These are phyloP conservation scores for Luffa aegyptiaca DNA, from an alignment of 306 rosid genomes.

Conservation along the genomic window DNA sequence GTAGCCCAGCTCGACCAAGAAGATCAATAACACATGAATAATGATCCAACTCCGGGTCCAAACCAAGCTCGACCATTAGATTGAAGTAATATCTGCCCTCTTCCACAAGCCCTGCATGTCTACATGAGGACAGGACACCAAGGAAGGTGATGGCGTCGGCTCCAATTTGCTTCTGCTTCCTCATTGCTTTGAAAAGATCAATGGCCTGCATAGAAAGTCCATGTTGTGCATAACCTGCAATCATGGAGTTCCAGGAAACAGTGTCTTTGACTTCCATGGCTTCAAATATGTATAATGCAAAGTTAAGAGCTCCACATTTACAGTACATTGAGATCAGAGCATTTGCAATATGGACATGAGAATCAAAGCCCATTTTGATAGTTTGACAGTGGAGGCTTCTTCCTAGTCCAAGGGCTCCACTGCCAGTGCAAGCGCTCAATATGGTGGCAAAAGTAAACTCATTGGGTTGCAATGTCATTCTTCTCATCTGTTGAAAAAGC, in stretches of 20 bases:
- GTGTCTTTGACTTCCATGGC: slow-evolving; percentile 34
- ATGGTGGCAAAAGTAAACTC: slow-evolving; percentile 57
- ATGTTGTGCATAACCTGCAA: slow-evolving; percentile 69
- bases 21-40: slow-evolving; percentile 69
- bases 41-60: slow-evolving; percentile 65
- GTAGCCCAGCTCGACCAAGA: slow-evolving; percentile 76
- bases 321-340: slow-evolving; percentile 77
- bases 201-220: slow-evolving; percentile 56
- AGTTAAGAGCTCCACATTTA: slow-evolving; percentile 60
- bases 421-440: slow-evolving; percentile 67
- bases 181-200: slow-evolving; percentile 56
- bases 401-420: slow-evolving; percentile 81
- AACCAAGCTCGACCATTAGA: slow-evolving; percentile 48
- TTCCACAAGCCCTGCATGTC: slow-evolving; percentile 62
- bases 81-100: slow-evolving; percentile 57
- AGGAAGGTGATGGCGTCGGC: slow-evolving; percentile 68
- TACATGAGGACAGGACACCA: slow-evolving; percentile 63
- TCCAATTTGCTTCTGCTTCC: slow-evolving; percentile 21
- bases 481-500: slow-evolving; percentile 50
- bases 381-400: slow-evolving; percentile 55
- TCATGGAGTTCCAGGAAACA: slow-evolving; percentile 84
- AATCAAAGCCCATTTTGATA: slow-evolving; percentile 46
- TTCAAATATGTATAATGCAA: slow-evolving; percentile 47
- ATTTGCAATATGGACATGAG: slow-evolving; percentile 39
- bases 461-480: slow-evolving; percentile 33